Base-by-base conservation (phyloP, 164 flowering plant genomes). In the Macadamia tetraphylla region DNA sequence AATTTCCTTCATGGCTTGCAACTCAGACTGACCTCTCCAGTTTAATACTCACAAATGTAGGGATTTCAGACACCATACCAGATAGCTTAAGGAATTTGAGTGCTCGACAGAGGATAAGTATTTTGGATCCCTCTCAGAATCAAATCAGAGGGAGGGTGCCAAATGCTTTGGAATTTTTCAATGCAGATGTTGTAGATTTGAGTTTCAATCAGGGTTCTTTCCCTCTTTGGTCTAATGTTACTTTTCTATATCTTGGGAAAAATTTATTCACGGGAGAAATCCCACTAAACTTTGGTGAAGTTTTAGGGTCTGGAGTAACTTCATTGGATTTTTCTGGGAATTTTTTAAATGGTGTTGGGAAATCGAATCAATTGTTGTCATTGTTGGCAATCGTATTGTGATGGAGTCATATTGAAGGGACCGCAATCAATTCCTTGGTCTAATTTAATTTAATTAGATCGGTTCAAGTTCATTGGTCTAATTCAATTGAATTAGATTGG, bases 61-160 rank as follows among this genome's bases (percentile, higher is more conserved):
- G 52, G 9, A 77, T 73, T 53, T 62, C 71, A 65, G 71, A 23
- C 23, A 55, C 56, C n/a, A 62, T 74, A 46, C 78, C 81, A 51
- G 53, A 63, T 44, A 75, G 78, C 76, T 69, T 78, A 60, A 65
- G 62, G 57, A 49, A 51, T 14, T 29, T 60, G 3, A 49, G 5
- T 35, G 40, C 29, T n/a, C 35, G 60, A 1, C 6, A 48, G 2
- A 18, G 65, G 31, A 4, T 17, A 3, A 5, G 5, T 2, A 3
- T 1, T 13, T n/a, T 71, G n/a, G 73, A 55, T 59, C 64, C 64
- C 0, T 58, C 73, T 18, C 31, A 58, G 8, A 67, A 67, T 49
- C 63, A 43, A 67, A 58, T 67, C 44, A 59, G 6, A 48, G 70
- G 70, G 6, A 67, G 18, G 23, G 7, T 67, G 10, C 62, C 62